Percentiles rank a stretch among this genome's conserved stretches.
phyloP scores from a whole-genome alignment of 2,329 filamentous ascomycete genomes.

The Monosporascus cannonballus region DNA sequence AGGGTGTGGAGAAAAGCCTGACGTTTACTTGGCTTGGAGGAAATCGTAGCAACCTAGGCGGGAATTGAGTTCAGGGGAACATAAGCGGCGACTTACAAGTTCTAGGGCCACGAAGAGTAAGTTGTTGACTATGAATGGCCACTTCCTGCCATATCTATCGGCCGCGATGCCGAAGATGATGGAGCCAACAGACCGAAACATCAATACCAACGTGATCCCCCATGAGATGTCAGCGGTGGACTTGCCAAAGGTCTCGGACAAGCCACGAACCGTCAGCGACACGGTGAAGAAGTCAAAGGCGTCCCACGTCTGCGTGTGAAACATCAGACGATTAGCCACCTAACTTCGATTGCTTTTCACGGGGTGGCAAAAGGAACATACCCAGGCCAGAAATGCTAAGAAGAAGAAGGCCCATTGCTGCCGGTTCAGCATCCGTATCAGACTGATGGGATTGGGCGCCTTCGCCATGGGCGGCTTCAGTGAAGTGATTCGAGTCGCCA shows the following conservation, averaged over 20 bases:
- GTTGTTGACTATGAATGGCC: conserved; percentile 74
- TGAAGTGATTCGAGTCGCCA: conserved; percentile 45
- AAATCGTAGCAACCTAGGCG: conserved; percentile 1
- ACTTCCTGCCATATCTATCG: conserved; percentile 55
- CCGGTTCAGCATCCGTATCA: conserved; percentile 41
- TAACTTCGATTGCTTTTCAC: neutral
- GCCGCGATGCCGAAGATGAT: conserved; percentile 48
- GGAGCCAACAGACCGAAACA: conserved; percentile 53
- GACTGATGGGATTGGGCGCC: conserved; percentile 45
- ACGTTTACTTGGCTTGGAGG: no score
- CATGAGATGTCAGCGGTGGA: conserved; percentile 55
- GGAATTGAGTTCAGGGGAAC: conserved; percentile 1
- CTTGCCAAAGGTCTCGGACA: conserved; percentile 46
- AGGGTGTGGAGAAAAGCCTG: no score
- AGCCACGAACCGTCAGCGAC: conserved; percentile 49
- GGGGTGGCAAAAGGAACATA: conserved; percentile 21
- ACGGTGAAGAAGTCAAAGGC: conserved; percentile 64
- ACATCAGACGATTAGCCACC: neutral
- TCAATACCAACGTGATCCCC: conserved; percentile 58
- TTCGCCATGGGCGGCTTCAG: conserved; percentile 52
- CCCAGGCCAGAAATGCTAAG: conserved; percentile 52
- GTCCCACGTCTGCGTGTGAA: conserved; percentile 47
- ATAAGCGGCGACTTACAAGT: conserved; percentile 44
- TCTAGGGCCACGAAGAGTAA: conserved; percentile 66
- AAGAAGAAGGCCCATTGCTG: conserved; percentile 51